Conservation (phyloP, 805 yeast species). For the Kuraishia capsulata region DNA sequence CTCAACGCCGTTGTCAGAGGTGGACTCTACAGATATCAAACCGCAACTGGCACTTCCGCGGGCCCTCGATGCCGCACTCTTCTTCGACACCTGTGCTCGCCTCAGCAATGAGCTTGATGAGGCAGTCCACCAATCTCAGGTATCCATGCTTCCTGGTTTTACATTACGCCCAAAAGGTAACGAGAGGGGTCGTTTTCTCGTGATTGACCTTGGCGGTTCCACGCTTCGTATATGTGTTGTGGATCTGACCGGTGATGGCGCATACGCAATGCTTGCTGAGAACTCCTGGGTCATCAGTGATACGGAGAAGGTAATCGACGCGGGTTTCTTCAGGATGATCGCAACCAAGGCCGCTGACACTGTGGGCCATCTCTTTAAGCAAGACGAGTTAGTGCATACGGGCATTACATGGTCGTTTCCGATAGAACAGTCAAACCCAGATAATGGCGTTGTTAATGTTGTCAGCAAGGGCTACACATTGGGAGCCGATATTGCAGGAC, state of each 20-base stretch:
- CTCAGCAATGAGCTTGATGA: conserved; percentile 1
- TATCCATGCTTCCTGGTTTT: conserved; percentile 7
- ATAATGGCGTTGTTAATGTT: conserved; percentile 34
- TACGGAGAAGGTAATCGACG: conserved; percentile 28
- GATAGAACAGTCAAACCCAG: conserved; percentile 28
- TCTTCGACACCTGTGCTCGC: no score
- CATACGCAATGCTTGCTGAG: conserved; percentile 5
- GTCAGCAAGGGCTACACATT: conserved; percentile 58
- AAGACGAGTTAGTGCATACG: conserved; percentile 18
- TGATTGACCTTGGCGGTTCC: conserved; percentile 50
- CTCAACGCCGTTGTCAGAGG: no score
- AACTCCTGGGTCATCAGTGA: conserved; percentile 29
- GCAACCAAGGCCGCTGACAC: conserved; percentile 24
- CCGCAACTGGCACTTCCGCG: not conserved
- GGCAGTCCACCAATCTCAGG: conserved; percentile 4
- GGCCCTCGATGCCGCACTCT: not conserved
- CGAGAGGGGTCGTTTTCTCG: conserved; percentile 22
- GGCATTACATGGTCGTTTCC: conserved; percentile 58
- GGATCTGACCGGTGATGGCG: conserved; percentile 7
- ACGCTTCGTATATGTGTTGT: conserved; percentile 31
- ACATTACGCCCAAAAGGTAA: conserved; percentile 8
- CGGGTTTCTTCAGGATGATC: conserved; percentile 33
- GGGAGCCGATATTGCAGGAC: conserved; percentile 28
- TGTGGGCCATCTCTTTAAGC: conserved; percentile 7
- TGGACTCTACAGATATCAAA: no score